Evolutionary conservation across 2,329 filamentous ascomycete genomes (phyloP).

Genomic region (Cordyceps pruinosa): DNA sequence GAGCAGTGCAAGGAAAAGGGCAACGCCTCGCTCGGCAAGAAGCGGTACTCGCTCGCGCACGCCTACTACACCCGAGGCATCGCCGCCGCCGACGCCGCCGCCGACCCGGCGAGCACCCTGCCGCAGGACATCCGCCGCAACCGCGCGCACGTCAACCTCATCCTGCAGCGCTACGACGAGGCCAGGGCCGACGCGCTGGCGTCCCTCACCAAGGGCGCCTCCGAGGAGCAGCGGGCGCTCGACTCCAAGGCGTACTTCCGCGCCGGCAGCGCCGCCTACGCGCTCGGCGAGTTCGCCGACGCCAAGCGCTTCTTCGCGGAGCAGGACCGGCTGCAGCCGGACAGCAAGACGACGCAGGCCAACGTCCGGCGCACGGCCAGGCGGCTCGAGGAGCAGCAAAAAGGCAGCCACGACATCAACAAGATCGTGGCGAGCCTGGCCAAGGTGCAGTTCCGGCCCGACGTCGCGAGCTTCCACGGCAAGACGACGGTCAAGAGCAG

Average conservation of each 20-base stretch:
- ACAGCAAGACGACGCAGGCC: constrained; percentile 15
- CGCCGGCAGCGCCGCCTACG: constrained; percentile 25
- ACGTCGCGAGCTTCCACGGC: constrained; percentile 23
- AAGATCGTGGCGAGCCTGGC: constrained; percentile 20
- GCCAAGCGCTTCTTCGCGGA: constrained; percentile 21
- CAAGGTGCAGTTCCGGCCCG: constrained; percentile 22
- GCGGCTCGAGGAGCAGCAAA: constrained; percentile 21
- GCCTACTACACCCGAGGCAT: constrained; percentile 24
- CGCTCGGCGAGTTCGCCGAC: constrained; percentile 19
- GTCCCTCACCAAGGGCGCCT: constrained; percentile 22
- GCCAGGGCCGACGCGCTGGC: constrained; percentile 22
- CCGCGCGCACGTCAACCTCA: constrained; percentile 25
- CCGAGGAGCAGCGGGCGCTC: constrained; percentile 16
- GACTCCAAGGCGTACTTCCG: constrained; percentile 28
- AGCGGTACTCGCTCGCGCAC: constrained; percentile 18
- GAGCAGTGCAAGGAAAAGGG: constrained; percentile 22
- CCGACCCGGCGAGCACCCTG: constrained; percentile 12
- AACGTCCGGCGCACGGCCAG: constrained; percentile 17
- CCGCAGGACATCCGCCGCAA: constrained; percentile 27
- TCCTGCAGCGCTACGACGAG: constrained; percentile 26
- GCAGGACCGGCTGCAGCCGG: constrained; percentile 20
- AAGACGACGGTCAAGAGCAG: constrained; percentile 23
- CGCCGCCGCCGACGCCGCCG: constrained; percentile 1
- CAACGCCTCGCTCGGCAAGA: constrained; percentile 22
- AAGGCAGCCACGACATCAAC: constrained; percentile 19